phyloP scores from a whole-genome alignment of 2,329 filamentous ascomycete species.

The Beauveria sp. region DNA sequence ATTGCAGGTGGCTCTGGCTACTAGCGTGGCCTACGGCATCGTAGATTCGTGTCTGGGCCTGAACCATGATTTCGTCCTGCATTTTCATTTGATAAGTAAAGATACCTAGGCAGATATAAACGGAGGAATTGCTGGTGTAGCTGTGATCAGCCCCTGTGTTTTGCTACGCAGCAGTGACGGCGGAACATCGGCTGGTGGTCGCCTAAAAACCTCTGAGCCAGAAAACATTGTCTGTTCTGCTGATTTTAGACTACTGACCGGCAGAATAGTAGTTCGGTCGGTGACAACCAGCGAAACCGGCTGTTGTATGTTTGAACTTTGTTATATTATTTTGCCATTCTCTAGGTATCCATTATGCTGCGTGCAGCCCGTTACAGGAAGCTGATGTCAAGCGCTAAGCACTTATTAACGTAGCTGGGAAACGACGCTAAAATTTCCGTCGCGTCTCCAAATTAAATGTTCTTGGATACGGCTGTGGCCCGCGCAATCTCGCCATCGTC shows the following conservation, averaged over 20 bases:
- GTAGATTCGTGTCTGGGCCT: not conserved
- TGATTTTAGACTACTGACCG: not conserved
- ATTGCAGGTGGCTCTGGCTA: too few relatives aligned
- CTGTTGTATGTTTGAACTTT: not conserved
- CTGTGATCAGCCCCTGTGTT: too few relatives aligned
- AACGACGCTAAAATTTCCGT: not conserved
- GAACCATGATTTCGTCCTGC: not conserved
- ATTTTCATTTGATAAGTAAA: too few relatives aligned
- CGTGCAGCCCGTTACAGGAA: not conserved
- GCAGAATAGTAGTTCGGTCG: not conserved
- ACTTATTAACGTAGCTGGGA: not conserved
- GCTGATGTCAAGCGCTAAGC: too few relatives aligned
- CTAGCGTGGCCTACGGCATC: not conserved
- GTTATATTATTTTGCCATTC: not conserved
- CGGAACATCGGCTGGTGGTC: too few relatives aligned
- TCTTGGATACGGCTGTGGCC: not conserved
- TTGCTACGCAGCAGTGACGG: too few relatives aligned
- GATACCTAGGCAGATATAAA: too few relatives aligned
- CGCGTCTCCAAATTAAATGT: constrained; percentile 8
- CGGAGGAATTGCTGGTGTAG: too few relatives aligned
- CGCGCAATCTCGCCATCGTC: not conserved
- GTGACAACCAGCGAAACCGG: not conserved
- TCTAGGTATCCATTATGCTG: not conserved
- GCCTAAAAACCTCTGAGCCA: too few relatives aligned
- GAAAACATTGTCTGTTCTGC: not conserved